phyloP scores from a whole-genome alignment of 2,329 filamentous ascomycete species.

The Venturia oleaginea region DNA sequence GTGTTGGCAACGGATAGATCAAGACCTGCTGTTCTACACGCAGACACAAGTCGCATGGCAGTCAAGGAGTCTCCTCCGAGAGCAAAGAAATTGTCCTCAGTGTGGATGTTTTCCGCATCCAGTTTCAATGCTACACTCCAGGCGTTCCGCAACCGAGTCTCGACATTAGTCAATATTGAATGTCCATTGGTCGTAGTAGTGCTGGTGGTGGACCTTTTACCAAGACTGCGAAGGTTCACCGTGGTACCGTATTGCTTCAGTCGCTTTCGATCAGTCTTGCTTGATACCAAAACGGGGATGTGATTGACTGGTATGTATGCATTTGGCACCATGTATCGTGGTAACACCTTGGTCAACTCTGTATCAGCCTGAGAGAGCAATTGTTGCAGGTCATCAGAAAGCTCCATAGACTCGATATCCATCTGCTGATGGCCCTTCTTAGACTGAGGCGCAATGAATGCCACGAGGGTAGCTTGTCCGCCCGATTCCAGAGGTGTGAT shows the following conservation, averaged over 20 bases:
- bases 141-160: conserved; percentile 4
- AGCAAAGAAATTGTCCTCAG: conserved; percentile 52
- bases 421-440: conserved; percentile 16
- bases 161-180: background rate
- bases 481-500: conserved; percentile 25
- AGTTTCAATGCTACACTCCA: conserved; percentile 15
- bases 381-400: conserved; percentile 17
- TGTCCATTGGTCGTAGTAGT: background rate
- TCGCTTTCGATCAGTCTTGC: conserved; percentile 28
- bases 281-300: conserved; percentile 36
- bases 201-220: background rate
- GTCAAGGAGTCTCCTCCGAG: conserved; percentile 52
- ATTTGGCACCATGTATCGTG: conserved; percentile 32
- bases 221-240: conserved; percentile 17
- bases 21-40: conserved; percentile 40
- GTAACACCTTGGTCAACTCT: conserved; percentile 17
- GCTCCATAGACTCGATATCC: conserved; percentile 18
- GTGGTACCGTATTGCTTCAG: conserved; percentile 18
- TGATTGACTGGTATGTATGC: conserved; percentile 35
- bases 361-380: conserved; percentile 12
- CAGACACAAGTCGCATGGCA: conserved; percentile 52
- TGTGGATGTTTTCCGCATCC: conserved; percentile 38
- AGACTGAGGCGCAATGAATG: conserved; percentile 22
- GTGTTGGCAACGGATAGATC: conserved; percentile 47
- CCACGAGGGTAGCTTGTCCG: conserved; percentile 23